Conservation (phyloP, 1,139 yeast species). For the Pichia sp. region DNA sequence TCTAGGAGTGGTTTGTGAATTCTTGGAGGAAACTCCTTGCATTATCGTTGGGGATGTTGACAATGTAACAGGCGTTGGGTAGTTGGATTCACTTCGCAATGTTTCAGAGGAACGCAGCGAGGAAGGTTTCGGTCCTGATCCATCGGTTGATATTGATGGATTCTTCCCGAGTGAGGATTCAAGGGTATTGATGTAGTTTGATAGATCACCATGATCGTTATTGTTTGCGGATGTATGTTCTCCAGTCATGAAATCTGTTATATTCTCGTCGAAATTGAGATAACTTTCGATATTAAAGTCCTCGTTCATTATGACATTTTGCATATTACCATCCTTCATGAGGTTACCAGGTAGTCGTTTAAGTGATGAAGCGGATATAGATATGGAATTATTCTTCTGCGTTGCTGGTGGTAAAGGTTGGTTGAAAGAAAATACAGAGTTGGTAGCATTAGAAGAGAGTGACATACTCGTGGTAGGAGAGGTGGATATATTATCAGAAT, state of each 20-base stretch:
- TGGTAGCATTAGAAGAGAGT: too few species aligned
- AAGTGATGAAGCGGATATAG: conserved; percentile 8
- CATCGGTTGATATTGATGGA: conserved; percentile 1
- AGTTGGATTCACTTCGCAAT: conserved; percentile 4
- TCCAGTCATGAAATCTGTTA: neutral
- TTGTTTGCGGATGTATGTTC: neutral
- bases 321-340: conserved; percentile 1
- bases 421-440: too few species aligned
- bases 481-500: conserved; percentile 9
- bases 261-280: conserved; percentile 23
- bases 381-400: too few species aligned
- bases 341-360: conserved; percentile 5
- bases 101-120: conserved; percentile 2
- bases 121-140: conserved; percentile 1
- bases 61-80: conserved; percentile 13
- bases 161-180: conserved; percentile 24
- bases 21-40: too few species aligned
- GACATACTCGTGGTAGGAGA: too few species aligned
- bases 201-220: conserved; percentile 10
- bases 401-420: too few species aligned
- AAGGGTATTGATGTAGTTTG: conserved; percentile 26
- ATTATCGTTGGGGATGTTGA: conserved; percentile 15
- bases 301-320: conserved; percentile 11
- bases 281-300: conserved; percentile 26
- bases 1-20: too few species aligned